Percentiles rank a stretch among this genome's conserved stretches.
phyloP scores from a whole-genome alignment of 164 flowering plant genomes.

The Aristolochia contorta region DNA sequence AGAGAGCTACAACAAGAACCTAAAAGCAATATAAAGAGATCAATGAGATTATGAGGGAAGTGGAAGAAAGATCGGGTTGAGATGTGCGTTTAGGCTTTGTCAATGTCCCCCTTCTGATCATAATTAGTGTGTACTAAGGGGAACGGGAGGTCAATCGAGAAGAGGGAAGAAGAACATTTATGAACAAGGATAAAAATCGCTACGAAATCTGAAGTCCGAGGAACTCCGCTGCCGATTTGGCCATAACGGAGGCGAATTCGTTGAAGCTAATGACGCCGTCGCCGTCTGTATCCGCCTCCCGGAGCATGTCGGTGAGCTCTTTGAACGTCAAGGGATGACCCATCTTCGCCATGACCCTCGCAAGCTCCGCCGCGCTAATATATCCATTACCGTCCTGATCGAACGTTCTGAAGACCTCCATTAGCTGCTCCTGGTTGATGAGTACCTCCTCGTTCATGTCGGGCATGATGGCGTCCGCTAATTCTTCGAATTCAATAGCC shows the following conservation, averaged over 20 bases:
- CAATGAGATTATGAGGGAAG: no score
- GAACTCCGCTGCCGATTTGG: constrained; percentile 45
- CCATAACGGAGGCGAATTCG: constrained; percentile 64
- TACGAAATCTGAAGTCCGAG: constrained; percentile 14
- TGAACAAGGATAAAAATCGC: neutral
- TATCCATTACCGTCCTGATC: constrained; percentile 80
- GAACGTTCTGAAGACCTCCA: constrained; percentile 58
- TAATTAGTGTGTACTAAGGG: no score
- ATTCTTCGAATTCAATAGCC: constrained; percentile 61
- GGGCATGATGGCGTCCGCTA: constrained; percentile 45
- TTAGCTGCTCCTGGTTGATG: constrained; percentile 54
- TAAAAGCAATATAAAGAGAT: no score
- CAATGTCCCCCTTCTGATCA: no score
- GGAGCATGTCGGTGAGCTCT: constrained; percentile 67
- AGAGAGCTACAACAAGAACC: no score
- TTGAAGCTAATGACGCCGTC: constrained; percentile 72
- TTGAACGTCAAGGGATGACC: constrained; percentile 65
- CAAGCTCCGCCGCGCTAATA: constrained; percentile 82
- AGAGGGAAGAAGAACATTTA: no score
- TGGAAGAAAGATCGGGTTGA: no score
- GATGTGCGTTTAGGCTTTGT: no score
- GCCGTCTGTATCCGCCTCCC: constrained; percentile 68
- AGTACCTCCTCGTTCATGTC: constrained; percentile 34
- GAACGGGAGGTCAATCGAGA: no score
- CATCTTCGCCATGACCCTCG: constrained; percentile 84